Percentiles rank a stretch among this genome's conserved stretches.
These are phyloP conservation scores for Narthecium ossifragum DNA, from an alignment of 106 monocot species.

Conservation along the genomic window DNA sequence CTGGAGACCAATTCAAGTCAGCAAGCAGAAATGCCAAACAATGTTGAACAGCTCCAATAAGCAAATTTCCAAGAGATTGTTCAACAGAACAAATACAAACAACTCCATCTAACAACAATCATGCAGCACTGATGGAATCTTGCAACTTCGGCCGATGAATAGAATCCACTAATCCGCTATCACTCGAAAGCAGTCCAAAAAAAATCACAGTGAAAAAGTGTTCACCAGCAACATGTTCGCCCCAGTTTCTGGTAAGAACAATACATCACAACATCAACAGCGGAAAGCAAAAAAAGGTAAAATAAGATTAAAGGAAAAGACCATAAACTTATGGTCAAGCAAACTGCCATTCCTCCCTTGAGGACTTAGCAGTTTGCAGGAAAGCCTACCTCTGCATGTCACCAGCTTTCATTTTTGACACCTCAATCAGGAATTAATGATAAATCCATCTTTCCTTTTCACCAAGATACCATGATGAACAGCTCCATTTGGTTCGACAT, in stretches of 20 bases:
- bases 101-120: constrained; percentile 3
- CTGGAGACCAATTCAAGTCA: constrained; percentile 34
- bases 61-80: constrained; percentile 19
- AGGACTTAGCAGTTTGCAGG: too few species aligned
- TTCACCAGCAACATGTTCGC: constrained; percentile 21
- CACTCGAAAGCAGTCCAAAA: constrained; percentile 1
- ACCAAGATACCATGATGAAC: too few species aligned
- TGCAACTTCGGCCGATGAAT: constrained; percentile 6
- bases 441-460: too few species aligned
- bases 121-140: constrained; percentile 10
- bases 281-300: neutral
- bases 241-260: constrained; percentile 40
- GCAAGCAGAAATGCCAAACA: constrained; percentile 31
- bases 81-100: constrained; percentile 18
- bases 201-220: constrained; percentile 21
- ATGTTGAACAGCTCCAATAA: constrained; percentile 31
- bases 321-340: neutral
- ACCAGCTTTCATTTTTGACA: too few species aligned
- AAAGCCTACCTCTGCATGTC: too few species aligned
- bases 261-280: constrained; percentile 41
- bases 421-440: too few species aligned
- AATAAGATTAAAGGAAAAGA: neutral
- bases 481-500: too few species aligned
- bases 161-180: neutral
- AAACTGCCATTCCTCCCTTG: neutral